Evolutionary conservation across 164 flowering plant genomes (phyloP).

Genomic region (Aristolochia fimbriata): DNA sequence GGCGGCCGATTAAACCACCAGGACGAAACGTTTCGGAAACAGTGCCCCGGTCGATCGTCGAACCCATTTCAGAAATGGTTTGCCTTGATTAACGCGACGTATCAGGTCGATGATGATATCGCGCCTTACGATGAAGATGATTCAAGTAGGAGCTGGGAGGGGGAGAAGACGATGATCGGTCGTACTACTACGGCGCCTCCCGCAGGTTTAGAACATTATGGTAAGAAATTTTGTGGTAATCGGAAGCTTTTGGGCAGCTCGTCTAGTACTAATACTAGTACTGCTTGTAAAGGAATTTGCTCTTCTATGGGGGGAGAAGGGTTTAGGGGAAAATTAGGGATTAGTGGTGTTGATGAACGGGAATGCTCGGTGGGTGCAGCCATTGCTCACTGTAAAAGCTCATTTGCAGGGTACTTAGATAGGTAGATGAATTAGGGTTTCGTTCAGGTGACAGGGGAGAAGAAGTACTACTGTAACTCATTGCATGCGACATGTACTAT

Average conservation of each 20-base stretch:
- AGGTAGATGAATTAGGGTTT: neutral
- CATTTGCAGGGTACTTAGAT: constrained; percentile 1
- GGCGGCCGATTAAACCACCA: neutral
- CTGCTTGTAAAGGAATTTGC: constrained; percentile 3
- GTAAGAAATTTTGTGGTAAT: neutral
- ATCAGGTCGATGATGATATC: too few species aligned
- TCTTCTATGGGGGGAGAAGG: neutral
- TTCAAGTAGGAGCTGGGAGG: neutral
- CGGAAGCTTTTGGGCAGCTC: neutral
- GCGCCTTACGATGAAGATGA: too few species aligned
- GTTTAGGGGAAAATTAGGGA: too few species aligned
- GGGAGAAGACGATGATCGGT: neutral
- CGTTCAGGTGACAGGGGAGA: too few species aligned
- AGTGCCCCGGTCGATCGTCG: neutral
- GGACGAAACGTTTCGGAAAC: neutral
- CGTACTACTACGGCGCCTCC: too few species aligned
- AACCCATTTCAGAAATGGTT: constrained; percentile 5
- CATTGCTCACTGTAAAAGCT: constrained; percentile 30
- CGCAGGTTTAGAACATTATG: neutral
- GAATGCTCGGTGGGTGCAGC: constrained; percentile 25
- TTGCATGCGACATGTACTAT: too few species aligned
- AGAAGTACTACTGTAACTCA: too few species aligned
- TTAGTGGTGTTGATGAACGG: neutral
- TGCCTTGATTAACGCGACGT: neutral
- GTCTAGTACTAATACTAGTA: constrained; percentile 3